Base-by-base conservation (phyloP, 225 moss, liverwort and hornwort species). In the Bryum argenteum region DNA sequence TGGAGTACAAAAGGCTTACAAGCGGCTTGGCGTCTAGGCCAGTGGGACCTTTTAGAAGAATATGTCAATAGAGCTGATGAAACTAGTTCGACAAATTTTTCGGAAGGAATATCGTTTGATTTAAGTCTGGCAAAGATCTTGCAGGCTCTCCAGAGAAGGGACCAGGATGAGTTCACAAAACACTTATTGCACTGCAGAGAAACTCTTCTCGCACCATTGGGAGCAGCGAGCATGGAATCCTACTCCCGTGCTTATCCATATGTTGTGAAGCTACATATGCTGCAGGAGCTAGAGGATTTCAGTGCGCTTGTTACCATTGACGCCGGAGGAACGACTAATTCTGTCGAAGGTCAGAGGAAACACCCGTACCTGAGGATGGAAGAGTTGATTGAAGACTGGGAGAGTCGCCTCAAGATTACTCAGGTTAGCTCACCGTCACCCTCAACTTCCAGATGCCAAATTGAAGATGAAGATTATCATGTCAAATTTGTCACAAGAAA, bases 211-310 rank as follows among this genome's bases (percentile, higher is more conserved):
- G 94, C 91, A 37, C 98, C 98, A 37, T 72, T 98, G 44, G 98
- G 94, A 73, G 98, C 98, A 66, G 98, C 98, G 54, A 94, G 98
- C 84, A 98, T 98, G 98, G 98, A 98, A 71, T 98, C 98, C 33
- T 98, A 98, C 60, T 86, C 91, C 45, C 91, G 98, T 81, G 92
- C 98, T 59, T 98, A 98, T 78, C 98, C 98, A n/a, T 81, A 92
- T 47, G 83, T 98, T 81, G 94, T 98, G 47, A 98, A 92, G 83
- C 70, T 98, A 67, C 94, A 98, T 68, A 98, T 98, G 94, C 68
- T 98, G 71, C 90, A 91, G 79, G 98, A 98, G 80, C 76, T 98
- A 61, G 98, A 94, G 85, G 94, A 98, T 74, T 98, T 94, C 71
- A 87, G 91, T 71, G 81, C 88, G 66, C 82, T 98, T 53, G 85